Evolutionary conservation across 805 yeast genomes (phyloP).

Genomic region (Phaffomyces thermotolerans): DNA sequence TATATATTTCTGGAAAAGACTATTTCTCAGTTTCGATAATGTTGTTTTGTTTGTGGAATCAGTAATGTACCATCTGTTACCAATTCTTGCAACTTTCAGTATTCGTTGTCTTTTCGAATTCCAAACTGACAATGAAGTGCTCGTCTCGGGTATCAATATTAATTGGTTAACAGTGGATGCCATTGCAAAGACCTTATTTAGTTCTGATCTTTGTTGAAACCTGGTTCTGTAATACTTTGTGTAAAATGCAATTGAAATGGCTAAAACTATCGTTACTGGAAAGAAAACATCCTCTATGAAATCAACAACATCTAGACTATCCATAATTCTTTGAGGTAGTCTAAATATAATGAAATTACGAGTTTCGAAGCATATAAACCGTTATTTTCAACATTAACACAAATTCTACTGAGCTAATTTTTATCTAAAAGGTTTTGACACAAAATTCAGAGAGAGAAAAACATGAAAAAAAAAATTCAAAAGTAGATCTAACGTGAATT

Average conservation of each 20-base stretch:
- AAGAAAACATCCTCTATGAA: constrained; percentile 5
- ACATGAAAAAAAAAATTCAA: not conserved
- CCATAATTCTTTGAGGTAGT: not conserved
- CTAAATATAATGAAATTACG: not conserved
- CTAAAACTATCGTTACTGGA: constrained; percentile 2
- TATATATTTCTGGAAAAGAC: constrained; percentile 14
- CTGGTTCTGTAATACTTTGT: constrained; percentile 1
- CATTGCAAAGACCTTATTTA: constrained; percentile 5
- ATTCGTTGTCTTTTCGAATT: constrained; percentile 18
- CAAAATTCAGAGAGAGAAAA: not conserved
- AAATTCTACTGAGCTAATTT: not conserved
- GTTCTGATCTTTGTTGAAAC: not conserved
- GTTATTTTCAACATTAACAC: not conserved
- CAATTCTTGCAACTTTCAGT: constrained; percentile 10
- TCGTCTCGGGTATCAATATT: constrained; percentile 21
- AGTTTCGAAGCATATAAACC: not conserved
- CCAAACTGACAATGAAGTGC: constrained; percentile 21
- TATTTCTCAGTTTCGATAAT: constrained; percentile 15
- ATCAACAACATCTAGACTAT: constrained; percentile 3
- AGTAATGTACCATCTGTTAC: constrained; percentile 15
- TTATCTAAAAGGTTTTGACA: not conserved
- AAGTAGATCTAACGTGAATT: not conserved
- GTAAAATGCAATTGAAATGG: not conserved
- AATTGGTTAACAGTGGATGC: constrained; percentile 1
- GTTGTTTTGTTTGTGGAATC: constrained; percentile 4